Base-by-base conservation (phyloP, 2,329 filamentous ascomycete species). In the Ophiostoma montium region DNA sequence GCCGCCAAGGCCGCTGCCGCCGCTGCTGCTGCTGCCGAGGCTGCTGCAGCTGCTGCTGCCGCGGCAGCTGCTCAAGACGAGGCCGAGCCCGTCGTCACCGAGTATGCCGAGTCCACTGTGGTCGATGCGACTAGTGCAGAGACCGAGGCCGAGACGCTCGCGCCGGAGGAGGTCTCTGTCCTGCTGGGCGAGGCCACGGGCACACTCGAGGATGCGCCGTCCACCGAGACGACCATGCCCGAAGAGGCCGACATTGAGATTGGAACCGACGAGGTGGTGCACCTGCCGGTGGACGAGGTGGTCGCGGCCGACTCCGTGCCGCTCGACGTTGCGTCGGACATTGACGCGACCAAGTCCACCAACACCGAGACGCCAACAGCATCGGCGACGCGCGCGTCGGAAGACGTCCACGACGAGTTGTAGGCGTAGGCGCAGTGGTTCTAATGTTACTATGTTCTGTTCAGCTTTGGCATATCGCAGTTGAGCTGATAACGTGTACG, bases 1-100 rank as follows among this genome's bases (percentile, higher is more conserved):
- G 74, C 76, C 21, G 77, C 70, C 5, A 71, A 72, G 39, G 67
- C 58, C 8, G 62, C 61, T 53, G 47, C 42, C 1, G 53, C 58
- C 41, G 53, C 52, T 2, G 56, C 55, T 7, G 56, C 54, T 50
- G 46, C 48, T 23, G 55, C 55, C 5, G 39, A 39, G n/a, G 47
- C 38, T 9, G 47, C 47, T 7, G 21, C 36, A 5, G 47, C 36
- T 33, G n/a, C 30, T 11, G 30, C 38, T 3, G 43, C 32, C 3
- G 44, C 47, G 18, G 36, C 49, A 35, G 49, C 36, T 15, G 43
- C 44, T 18, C 23, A 49, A 5, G 48, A 45, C 31, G 35, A 39
- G 16, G 27, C 18, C 3, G 9, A 23, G 27, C 3, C 33, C 8
- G 38, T 11, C 5, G 31, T 45, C 9, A 23, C 19, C n/a, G 32